Conservation (phyloP, 83 land plant genomes). For the Diphasiastrum complanatum region DNA sequence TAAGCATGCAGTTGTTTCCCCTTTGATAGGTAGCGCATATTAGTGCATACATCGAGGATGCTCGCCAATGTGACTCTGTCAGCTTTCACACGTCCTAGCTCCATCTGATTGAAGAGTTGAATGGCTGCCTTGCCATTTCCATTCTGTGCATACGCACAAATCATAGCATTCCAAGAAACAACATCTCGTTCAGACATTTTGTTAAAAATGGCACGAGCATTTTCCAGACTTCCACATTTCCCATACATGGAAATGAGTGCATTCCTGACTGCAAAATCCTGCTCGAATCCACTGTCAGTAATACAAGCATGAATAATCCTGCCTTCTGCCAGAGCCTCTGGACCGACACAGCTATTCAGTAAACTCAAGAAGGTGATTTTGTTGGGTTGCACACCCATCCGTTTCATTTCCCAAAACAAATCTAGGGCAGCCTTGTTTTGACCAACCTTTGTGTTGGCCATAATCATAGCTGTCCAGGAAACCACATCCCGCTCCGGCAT, state of each 20-base stretch:
- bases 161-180: not conserved
- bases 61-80: not conserved
- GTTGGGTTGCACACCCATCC: not conserved
- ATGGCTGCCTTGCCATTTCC: not conserved
- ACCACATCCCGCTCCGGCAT: constrained; percentile 1
- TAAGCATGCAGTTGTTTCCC: not conserved
- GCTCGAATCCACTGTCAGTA: not conserved
- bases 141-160: not conserved
- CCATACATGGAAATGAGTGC: not conserved
- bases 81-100: not conserved
- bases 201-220: not conserved
- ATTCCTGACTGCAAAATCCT: not conserved
- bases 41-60: not conserved
- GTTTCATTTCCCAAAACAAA: not conserved
- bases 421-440: not conserved
- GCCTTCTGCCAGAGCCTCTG: not conserved
- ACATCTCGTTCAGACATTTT: not conserved
- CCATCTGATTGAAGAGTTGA: not conserved
- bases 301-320: not conserved
- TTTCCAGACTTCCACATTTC: not conserved
- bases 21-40: not conserved
- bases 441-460: not conserved
- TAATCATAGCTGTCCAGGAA: not conserved
- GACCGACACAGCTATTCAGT: not conserved
- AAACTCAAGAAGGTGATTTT: not conserved